Conservation (phyloP, 176 grass and related monocot genomes). For the Zea luxurians region DNA sequence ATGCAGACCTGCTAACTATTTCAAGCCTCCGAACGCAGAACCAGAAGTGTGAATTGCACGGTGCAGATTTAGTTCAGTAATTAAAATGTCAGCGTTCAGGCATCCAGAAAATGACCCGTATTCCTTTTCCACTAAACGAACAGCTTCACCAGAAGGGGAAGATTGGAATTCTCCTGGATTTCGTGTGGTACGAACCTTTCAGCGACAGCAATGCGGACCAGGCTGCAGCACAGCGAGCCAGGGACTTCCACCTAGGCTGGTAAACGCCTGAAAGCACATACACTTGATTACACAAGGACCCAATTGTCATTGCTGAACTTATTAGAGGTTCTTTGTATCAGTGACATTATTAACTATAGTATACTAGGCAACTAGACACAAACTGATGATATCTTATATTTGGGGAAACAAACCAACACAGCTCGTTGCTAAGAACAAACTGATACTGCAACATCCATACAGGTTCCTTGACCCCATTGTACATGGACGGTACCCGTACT, state of each 20-base stretch:
- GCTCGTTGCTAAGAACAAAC: not conserved
- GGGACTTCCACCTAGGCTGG: slow-evolving; percentile 97
- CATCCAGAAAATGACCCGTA: not conserved
- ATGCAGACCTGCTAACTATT: not conserved
- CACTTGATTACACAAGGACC: not conserved
- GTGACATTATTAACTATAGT: not conserved
- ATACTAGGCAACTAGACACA: not conserved
- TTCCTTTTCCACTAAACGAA: not conserved
- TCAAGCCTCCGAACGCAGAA: not conserved
- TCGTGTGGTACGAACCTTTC: slow-evolving; percentile 83
- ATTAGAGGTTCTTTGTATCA: not conserved
- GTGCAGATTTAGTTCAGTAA: not conserved
- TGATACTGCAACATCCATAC: not conserved
- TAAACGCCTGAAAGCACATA: slow-evolving; percentile 29
- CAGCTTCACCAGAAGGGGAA: slow-evolving; percentile 73
- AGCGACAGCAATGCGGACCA: slow-evolving; percentile 58
- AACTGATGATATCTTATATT: not conserved
- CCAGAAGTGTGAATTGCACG: too few relatives aligned
- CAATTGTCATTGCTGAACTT: not conserved
- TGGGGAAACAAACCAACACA: not conserved
- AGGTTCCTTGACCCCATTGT: slow-evolving; percentile 71
- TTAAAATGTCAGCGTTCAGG: not conserved
- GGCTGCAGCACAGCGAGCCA: slow-evolving; percentile 74
- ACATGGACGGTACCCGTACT: slow-evolving; percentile 59
- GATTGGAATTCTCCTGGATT: slow-evolving; percentile 92